Evolutionary conservation across 495 filamentous ascomycete species (phyloP).

Genomic region (Hypoxylon lienhwacheense): DNA sequence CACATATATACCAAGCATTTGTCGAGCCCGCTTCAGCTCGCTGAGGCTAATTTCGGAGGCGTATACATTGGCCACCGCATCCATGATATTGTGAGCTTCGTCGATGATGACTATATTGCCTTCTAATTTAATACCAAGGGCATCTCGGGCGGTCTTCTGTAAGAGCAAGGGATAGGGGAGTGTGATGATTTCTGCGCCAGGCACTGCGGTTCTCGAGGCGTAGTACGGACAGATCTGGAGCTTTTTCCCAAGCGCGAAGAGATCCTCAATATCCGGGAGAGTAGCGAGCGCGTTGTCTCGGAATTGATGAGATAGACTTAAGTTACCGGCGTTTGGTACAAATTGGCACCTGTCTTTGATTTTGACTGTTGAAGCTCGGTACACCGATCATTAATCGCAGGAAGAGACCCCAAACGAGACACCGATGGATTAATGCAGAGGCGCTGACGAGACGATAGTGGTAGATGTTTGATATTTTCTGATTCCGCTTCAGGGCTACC

Average conservation of each 20-base stretch:
- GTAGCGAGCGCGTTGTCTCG: conserved; percentile 85
- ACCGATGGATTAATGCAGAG: conserved; percentile 92
- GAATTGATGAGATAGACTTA: conserved; percentile 73
- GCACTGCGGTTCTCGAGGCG: conserved; percentile 79
- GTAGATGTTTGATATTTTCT: conserved; percentile 79
- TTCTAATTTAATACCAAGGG: conserved; percentile 81
- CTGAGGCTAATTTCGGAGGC: conserved; percentile 72
- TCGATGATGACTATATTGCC: conserved; percentile 91
- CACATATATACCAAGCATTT: conserved; percentile 78
- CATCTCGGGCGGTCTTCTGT: conserved; percentile 86
- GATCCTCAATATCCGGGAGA: conserved; percentile 91
- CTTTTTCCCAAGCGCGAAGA: conserved; percentile 73
- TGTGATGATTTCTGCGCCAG: conserved; percentile 88
- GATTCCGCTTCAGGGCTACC: conserved; percentile 43
- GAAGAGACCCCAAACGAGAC: conserved; percentile 64
- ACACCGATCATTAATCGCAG: conserved; percentile 94
- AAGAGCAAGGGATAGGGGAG: conserved; percentile 90
- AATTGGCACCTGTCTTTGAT: conserved; percentile 71
- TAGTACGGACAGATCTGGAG: conserved; percentile 94
- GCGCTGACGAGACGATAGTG: conserved; percentile 87
- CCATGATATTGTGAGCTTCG: conserved; percentile 97
- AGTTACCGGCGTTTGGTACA: conserved; percentile 74
- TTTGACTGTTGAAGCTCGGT: conserved; percentile 84
- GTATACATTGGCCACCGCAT: conserved; percentile 85
- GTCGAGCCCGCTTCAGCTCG: conserved; percentile 70